Percentiles rank a stretch among this genome's conserved stretches.
phyloP scores from a whole-genome alignment of 2,329 filamentous ascomycete species.

The Botrytis elliptica region DNA sequence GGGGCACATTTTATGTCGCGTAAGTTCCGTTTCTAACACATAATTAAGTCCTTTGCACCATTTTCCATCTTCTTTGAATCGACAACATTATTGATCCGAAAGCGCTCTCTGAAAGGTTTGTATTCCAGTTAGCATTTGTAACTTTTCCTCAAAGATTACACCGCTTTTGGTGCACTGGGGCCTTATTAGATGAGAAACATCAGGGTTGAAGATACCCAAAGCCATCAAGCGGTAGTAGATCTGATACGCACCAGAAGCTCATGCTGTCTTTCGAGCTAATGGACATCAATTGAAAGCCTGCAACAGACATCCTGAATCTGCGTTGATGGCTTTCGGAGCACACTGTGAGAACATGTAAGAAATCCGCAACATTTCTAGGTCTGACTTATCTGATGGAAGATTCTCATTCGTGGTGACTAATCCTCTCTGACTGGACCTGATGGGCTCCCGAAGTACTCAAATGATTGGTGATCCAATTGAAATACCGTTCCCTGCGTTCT shows the following conservation, averaged over 20 bases:
- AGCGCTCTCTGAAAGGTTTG: accelerated
- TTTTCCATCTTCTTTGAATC: background rate
- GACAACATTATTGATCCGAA: background rate
- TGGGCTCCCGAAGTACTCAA: background rate
- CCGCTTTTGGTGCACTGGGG: background rate
- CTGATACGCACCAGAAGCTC: background rate
- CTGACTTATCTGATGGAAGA: background rate
- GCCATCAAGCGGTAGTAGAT: background rate
- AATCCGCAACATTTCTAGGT: background rate
- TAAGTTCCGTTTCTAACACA: background rate
- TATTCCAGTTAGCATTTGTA: background rate
- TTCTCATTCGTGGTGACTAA: background rate
- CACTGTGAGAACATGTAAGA: background rate
- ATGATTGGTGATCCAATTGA: accelerated
- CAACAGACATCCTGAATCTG: background rate
- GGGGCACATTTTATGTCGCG: background rate
- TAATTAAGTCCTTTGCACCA: background rate
- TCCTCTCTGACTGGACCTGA: background rate
- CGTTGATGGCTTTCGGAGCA: background rate
- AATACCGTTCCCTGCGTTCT: background rate
- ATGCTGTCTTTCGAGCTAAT: background rate
- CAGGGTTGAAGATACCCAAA: background rate
- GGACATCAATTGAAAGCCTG: background rate
- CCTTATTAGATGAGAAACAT: background rate
- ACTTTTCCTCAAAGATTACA: background rate